Conservation (phyloP, 129 eudicot genomes). For the Rutidosis leptorrhynchoides region DNA sequence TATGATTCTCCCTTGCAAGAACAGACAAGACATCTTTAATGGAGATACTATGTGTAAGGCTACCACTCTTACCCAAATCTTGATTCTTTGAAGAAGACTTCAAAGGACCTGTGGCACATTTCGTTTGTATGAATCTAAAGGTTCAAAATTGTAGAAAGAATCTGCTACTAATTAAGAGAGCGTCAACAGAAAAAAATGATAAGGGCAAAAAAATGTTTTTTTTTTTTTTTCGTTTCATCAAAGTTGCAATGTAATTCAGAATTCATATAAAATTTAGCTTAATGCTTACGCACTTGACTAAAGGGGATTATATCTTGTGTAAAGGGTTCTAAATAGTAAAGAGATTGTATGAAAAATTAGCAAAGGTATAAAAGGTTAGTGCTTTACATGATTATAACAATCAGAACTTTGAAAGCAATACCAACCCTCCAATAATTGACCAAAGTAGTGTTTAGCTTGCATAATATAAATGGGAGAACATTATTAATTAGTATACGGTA, state of each 20-base stretch:
- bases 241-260: background rate
- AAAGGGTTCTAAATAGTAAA: background rate
- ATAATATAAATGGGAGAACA: background rate
- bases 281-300: background rate
- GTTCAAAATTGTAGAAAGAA: too few species aligned
- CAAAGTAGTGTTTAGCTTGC: background rate
- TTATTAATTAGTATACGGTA: background rate
- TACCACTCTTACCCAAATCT: slow-evolving; percentile 33
- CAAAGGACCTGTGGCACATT: slow-evolving; percentile 30
- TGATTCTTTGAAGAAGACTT: slow-evolving; percentile 49
- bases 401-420: background rate
- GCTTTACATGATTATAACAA: background rate
- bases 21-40: slow-evolving; percentile 74
- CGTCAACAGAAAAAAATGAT: background rate
- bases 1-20: slow-evolving; percentile 81
- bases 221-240: too few species aligned
- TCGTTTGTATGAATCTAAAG: slow-evolving; percentile 1
- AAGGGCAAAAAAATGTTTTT: too few species aligned
- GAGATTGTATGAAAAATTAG: background rate
- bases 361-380: background rate
- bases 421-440: background rate
- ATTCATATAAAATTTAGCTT: background rate
- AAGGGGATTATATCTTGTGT: background rate
- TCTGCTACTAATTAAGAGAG: background rate
- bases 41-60: slow-evolving; percentile 43